A percentile compares a stretch with the other conserved stretches of the same genome.
Evolutionary conservation across 1,284 basidiomycete species (phyloP).

Genomic region (Tilletia caries): DNA sequence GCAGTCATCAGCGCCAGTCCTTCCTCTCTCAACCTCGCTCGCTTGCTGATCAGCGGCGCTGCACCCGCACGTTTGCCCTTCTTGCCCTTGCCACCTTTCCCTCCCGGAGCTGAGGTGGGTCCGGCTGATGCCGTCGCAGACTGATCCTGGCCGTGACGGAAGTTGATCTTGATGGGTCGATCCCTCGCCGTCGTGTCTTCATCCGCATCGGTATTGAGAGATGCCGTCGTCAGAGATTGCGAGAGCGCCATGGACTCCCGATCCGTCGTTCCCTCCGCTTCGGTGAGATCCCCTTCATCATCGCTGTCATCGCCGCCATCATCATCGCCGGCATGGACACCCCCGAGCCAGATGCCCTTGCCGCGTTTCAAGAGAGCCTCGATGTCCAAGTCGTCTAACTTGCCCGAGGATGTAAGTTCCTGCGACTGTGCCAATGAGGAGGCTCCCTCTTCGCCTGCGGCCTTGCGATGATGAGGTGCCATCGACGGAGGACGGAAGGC

Average conservation of each 20-base stretch:
- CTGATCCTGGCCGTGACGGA: neutral
- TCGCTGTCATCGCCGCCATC: slow-evolving; percentile 14
- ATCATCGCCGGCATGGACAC: slow-evolving; percentile 22
- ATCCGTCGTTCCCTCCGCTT: neutral
- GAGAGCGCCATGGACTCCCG: neutral
- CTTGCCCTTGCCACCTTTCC: neutral
- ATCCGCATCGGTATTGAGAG: neutral
- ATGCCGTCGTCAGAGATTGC: neutral
- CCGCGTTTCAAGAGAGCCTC: slow-evolving; percentile 25
- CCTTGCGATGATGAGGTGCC: neutral
- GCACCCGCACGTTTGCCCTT: neutral
- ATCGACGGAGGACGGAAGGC: slow-evolving; percentile 59
- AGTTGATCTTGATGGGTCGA: slow-evolving; percentile 11
- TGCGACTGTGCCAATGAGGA: too few species aligned
- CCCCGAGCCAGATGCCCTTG: slow-evolving; percentile 16
- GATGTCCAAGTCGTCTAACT: slow-evolving; percentile 18
- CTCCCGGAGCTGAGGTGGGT: too few species aligned
- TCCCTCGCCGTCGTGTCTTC: neutral
- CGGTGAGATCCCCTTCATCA: slow-evolving; percentile 12
- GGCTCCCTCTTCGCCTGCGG: neutral
- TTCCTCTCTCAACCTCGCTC: slow-evolving; percentile 5
- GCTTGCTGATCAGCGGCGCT: neutral
- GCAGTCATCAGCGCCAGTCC: neutral
- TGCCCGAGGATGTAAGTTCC: neutral
- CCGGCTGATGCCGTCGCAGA: neutral